Base-by-base conservation (phyloP, 2,329 filamentous ascomycete genomes). In the Coniochaeta prunicola region DNA sequence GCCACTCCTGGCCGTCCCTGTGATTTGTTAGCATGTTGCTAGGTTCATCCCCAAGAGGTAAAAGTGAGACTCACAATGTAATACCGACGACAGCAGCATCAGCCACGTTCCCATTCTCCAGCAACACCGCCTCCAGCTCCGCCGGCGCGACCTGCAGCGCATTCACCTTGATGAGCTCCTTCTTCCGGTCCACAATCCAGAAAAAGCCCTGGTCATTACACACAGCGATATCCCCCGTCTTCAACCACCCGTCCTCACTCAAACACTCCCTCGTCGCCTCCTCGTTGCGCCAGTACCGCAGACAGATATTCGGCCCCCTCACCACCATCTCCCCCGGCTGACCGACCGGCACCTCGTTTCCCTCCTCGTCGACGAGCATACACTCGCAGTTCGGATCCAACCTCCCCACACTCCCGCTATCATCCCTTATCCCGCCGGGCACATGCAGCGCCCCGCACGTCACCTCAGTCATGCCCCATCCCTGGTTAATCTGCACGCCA, bases 401-500 rank as follows among this genome's bases (percentile, higher is more conserved):
- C 73, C 78, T 61, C 83, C 78, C 53, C 30, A 54, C 53, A 50
- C 73, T 75, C 3, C 78, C 78, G 13, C 73, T 76, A 38, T 73
- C 67, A 58, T 74, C 73, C 3, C 62, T 62, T n/a, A 72, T 59
- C 2, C 73, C 71, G 2, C 69, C 70, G 1, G 76, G 74, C 8
- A 80, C 71, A 50, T 74, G 75, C 17, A 77, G 69, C 0, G 73
- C 77, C 7, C 70, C 73, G 57, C 71, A 75, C 2, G 53, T 54
- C 4, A 54, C 2, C 68, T 86, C 84, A 0, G 84, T 86, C 83
- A 86, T 85, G 4, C 84, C 84, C 78, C 81, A 85, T 1, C 80
- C 83, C 64, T 84, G 82, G 67, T 70, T 71, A 30, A 80, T 71
- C 45, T 71, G 69, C 24, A 76, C 61, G 66, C 24, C 69, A 17